Percentiles rank a stretch among this genome's conserved stretches.
Evolutionary conservation across 169 alveolate genomes (phyloP).

Genomic region (Plasmodium cynomolgi): DNA sequence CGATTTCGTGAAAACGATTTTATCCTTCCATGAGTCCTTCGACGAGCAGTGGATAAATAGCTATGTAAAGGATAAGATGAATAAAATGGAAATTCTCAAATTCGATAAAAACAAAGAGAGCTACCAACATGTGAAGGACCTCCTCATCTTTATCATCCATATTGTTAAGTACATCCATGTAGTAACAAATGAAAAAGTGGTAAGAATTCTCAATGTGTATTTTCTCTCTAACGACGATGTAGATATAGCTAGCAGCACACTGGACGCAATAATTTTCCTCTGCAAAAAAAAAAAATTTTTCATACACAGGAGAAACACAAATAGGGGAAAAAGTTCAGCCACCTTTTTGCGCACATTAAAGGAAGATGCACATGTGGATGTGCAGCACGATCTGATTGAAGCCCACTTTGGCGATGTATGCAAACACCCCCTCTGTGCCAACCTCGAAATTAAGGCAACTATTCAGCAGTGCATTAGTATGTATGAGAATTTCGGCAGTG

Average conservation of each 20-base stretch:
- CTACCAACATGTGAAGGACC: neutral
- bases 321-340: neutral
- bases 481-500: slow-evolving; percentile 35
- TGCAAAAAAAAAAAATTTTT: slow-evolving; percentile 53
- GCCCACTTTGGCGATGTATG: slow-evolving; percentile 27
- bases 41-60: slow-evolving; percentile 32
- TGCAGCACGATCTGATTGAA: neutral
- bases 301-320: slow-evolving; percentile 1
- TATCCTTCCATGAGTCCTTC: slow-evolving; percentile 28
- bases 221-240: slow-evolving; percentile 20
- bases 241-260: neutral
- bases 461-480: slow-evolving; percentile 35
- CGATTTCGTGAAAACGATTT: slow-evolving; percentile 15
- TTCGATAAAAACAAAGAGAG: slow-evolving; percentile 4
- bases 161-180: slow-evolving; percentile 54
- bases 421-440: slow-evolving; percentile 50
- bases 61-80: slow-evolving; percentile 22
- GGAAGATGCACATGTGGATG: neutral
- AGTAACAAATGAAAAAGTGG: slow-evolving; percentile 31
- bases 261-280: slow-evolving; percentile 25
- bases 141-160: slow-evolving; percentile 12
- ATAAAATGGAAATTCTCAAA: slow-evolving; percentile 22
- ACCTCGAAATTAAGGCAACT: slow-evolving; percentile 31
- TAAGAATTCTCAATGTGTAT: slow-evolving; percentile 33
- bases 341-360: neutral